A percentile compares a stretch with the other conserved stretches of the same genome.
Conservation (phyloP, 2,329 filamentous ascomycete species). For the Xylariaceae sp. region DNA sequence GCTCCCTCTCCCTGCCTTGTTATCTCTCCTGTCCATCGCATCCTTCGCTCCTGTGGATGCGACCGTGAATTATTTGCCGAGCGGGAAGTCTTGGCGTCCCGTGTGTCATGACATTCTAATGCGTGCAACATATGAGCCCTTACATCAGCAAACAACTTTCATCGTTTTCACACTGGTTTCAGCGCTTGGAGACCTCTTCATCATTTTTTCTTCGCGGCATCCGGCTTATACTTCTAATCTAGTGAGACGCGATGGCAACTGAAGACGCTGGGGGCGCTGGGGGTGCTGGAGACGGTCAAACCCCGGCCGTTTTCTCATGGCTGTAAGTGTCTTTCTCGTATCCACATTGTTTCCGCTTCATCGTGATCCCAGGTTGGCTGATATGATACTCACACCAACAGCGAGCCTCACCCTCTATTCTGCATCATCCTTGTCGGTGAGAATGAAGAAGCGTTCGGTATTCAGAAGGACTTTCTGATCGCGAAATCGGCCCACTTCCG, state of each 20-base stretch:
- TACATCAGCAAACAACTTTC: constrained; percentile 9
- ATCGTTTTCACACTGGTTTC: neutral
- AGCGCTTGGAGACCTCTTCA: neutral
- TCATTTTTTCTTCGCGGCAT: neutral
- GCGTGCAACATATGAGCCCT: constrained; percentile 4
- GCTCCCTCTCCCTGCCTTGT: constrained; percentile 3
- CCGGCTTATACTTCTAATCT: constrained; percentile 8
- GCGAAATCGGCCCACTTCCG: constrained; percentile 57
- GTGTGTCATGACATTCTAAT: neutral
- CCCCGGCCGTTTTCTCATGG: constrained; percentile 25
- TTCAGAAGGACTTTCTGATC: constrained; percentile 65
- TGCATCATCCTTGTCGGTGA: constrained; percentile 60
- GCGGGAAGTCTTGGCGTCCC: constrained; percentile 19
- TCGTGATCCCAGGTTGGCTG: too few relatives aligned
- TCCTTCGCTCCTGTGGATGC: constrained; percentile 17
- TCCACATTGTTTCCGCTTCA: neutral
- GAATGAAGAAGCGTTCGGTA: constrained; percentile 59
- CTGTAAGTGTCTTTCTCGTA: constrained; percentile 23
- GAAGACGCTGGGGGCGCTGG: constrained; percentile 20
- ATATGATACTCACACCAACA: constrained; percentile 38
- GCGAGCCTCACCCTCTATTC: constrained; percentile 61
- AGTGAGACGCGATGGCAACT: constrained; percentile 19
- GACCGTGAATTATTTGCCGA: constrained; percentile 28
- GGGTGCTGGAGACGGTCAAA: constrained; percentile 11
- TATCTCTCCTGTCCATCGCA: constrained; percentile 3